phyloP scores from a whole-genome alignment of 768 basidiomycete genomes.

The Kwoniella botswanensis region DNA sequence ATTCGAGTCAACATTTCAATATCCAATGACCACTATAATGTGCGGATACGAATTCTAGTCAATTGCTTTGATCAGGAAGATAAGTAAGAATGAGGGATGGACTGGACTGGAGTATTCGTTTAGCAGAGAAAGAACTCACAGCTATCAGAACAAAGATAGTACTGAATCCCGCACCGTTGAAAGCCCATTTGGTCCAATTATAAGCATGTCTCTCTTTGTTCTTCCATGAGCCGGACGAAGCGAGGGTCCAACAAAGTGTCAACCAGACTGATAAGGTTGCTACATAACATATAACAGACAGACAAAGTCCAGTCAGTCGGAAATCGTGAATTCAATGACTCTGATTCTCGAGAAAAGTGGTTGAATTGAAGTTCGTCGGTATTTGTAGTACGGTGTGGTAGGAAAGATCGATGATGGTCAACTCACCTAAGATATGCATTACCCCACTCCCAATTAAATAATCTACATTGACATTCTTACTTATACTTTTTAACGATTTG shows the following conservation, averaged over 20 bases:
- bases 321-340: no score
- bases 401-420: no score
- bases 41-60: no score
- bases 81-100: not conserved
- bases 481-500: conserved; percentile 13
- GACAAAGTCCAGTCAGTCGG: not conserved
- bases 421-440: conserved; percentile 39
- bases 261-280: conserved; percentile 29
- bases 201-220: conserved; percentile 28
- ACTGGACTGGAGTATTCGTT: not conserved
- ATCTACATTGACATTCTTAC: conserved; percentile 14
- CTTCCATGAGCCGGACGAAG: conserved; percentile 38
- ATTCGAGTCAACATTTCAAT: conserved; percentile 25
- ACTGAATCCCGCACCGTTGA: conserved; percentile 20
- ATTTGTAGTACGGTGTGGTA: no score
- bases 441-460: conserved; percentile 36
- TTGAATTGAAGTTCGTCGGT: no score
- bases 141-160: conserved; percentile 34
- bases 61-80: not conserved
- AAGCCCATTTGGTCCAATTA: conserved; percentile 42
- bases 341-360: no score
- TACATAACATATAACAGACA: conserved; percentile 1
- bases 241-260: conserved; percentile 37
- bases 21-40: conserved; percentile 28
- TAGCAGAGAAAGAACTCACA: conserved; percentile 28